These are phyloP conservation scores for Auricularia sp. DNA, from an alignment of 768 basidiomycete species.

Conservation along the genomic window DNA sequence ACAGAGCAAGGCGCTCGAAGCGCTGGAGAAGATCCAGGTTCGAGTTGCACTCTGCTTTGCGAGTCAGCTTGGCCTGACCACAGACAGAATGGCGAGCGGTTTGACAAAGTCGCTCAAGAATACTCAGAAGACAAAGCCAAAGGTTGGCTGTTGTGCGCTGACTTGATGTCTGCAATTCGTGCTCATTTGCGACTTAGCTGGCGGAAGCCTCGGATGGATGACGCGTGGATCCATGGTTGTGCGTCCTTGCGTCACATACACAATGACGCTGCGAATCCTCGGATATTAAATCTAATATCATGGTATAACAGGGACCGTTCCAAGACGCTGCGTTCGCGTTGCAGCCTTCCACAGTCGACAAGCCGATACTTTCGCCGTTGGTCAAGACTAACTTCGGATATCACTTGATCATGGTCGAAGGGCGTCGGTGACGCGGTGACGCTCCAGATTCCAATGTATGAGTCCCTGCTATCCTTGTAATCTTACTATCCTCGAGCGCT, in stretches of 20 bases:
- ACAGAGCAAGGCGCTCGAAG: slow-evolving; percentile 69
- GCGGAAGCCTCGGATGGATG: slow-evolving; percentile 86
- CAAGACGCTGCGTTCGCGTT: slow-evolving; percentile 85
- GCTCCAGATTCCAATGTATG: too few species aligned
- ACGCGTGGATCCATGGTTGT: slow-evolving; percentile 76
- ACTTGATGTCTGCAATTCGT: background rate
- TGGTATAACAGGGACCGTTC: slow-evolving; percentile 44
- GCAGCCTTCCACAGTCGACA: slow-evolving; percentile 70
- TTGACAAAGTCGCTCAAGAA: slow-evolving; percentile 84
- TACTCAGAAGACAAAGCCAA: slow-evolving; percentile 90
- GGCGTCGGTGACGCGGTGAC: slow-evolving; percentile 39
- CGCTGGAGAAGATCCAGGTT: slow-evolving; percentile 71
- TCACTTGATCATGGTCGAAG: slow-evolving; percentile 89
- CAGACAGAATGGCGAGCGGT: slow-evolving; percentile 61
- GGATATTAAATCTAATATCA: background rate
- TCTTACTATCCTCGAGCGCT: too few species aligned
- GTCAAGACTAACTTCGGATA: slow-evolving; percentile 81
- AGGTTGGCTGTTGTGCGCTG: slow-evolving; percentile 30
- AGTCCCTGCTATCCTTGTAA: too few species aligned
- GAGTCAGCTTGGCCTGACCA: slow-evolving; percentile 1
- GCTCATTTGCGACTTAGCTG: slow-evolving; percentile 36
- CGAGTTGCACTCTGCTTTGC: slow-evolving; percentile 3
- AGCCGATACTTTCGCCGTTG: slow-evolving; percentile 58
- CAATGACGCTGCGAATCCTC: background rate
- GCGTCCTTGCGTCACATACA: slow-evolving; percentile 13